Evolutionary conservation across 2,329 filamentous ascomycete species (phyloP), one percentile per base, ranked within the genome.

Genomic region (Colletotrichum liaoningense): DNA sequence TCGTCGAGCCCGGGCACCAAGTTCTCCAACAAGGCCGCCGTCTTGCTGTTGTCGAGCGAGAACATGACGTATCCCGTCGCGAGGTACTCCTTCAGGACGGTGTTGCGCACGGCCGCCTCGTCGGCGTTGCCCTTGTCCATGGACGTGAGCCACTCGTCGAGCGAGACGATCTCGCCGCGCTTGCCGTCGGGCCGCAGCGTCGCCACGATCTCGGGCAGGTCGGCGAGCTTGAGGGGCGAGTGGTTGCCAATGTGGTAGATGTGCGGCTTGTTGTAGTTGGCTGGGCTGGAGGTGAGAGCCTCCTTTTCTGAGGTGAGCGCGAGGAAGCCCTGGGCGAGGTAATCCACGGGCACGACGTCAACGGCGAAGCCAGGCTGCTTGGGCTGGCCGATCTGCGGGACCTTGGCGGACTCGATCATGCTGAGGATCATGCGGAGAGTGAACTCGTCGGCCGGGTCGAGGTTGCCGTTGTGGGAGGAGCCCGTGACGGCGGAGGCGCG

Each of bases 191-290:
- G 55, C 7, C 74, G 69, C 59, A 78, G 64, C 11, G 74, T 63
- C 19, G 70, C 74, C 24, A 78, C 74, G 35, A 77, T 75, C 11
- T 75, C 73, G 3, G 77, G 69, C 16, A 78, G 75, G 62, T 77
- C 74, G 24, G 73, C 62, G 60, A 78, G 75, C 54, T 69, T 68
- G 26, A 78, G 76, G 5, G 76, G 77, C n/a, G 66, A 70, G 14
- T 76, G 76, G 71, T 78, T 78, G 64, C 69, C 76, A 58, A 78
- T 66, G 72, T 78, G 76, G 64, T 76, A 78, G 70, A 78, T 73
- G 22, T 69, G 67, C 6, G 76, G 69, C 33, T 73, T 64, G 67
- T 67, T 73, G 12, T 71, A 56, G n/a, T 54, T 30, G 72, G 69
- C 74, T 22, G 72, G 7, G 3, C 7, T 9, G 16, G 42, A n/a